Evolutionary conservation across 2,329 filamentous ascomycete genomes (phyloP).

Genomic region (Fusarium heterosporum): DNA sequence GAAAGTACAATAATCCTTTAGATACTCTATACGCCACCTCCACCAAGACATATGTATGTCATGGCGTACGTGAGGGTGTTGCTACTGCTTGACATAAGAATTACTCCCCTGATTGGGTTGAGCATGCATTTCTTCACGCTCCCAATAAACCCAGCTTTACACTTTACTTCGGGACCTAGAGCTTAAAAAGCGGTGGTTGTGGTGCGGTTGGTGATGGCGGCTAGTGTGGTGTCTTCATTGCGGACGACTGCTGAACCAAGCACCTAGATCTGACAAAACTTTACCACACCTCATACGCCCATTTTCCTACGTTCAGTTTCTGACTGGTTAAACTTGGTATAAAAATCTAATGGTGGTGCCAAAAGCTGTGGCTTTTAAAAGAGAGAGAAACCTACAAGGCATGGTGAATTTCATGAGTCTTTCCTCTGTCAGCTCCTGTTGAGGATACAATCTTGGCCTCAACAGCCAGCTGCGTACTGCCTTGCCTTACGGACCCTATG

Average conservation of each 20-base stretch:
- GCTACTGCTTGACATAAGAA: constrained; percentile 4
- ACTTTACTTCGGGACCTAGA: constrained; percentile 18
- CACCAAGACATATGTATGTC: not conserved
- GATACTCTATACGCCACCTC: constrained; percentile 8
- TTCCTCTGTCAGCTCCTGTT: constrained; percentile 6
- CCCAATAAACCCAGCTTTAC: constrained; percentile 4
- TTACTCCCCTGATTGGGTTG: constrained; percentile 4
- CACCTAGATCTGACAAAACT: constrained; percentile 37
- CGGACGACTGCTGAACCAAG: constrained; percentile 27
- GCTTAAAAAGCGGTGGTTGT: constrained; percentile 10
- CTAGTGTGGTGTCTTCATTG: constrained; percentile 43
- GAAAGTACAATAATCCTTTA: constrained; percentile 1
- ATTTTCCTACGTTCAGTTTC: not conserved
- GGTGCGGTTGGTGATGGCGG: constrained; percentile 6
- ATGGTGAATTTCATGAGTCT: not conserved
- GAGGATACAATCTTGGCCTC: constrained; percentile 20
- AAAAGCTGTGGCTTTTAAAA: too few relatives aligned
- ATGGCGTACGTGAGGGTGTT: constrained; percentile 9
- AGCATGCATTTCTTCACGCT: constrained; percentile 20
- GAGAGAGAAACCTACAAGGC: too few relatives aligned
- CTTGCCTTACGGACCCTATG: constrained; percentile 8
- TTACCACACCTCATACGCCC: not conserved
- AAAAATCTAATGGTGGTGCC: too few relatives aligned
- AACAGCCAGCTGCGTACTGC: constrained; percentile 17
- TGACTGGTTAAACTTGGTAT: too few relatives aligned